A percentile compares a stretch with the other conserved stretches of the same genome.
These are phyloP conservation scores for Antarctomyces pellizariae DNA, from an alignment of 495 filamentous ascomycete genomes.

Conservation along the genomic window DNA sequence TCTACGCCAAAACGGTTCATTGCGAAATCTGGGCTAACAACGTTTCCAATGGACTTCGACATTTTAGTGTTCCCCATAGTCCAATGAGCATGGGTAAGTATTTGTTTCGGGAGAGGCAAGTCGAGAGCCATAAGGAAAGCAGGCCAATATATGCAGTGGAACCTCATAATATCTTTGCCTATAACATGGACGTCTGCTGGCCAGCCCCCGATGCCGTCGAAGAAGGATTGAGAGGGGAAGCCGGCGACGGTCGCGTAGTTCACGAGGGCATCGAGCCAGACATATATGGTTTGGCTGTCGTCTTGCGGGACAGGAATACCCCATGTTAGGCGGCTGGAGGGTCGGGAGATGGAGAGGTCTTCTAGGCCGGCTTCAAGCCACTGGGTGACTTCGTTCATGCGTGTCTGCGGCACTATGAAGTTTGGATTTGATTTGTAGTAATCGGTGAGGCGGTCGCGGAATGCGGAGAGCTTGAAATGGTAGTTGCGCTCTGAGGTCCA, in stretches of 20 bases:
- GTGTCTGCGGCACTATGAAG: constrained; percentile 42
- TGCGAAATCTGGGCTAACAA: constrained; percentile 85
- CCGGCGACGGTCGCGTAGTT: constrained; percentile 80
- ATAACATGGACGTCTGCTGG: constrained; percentile 81
- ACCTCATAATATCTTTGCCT: constrained; percentile 88
- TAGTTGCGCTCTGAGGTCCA: constrained; percentile 91
- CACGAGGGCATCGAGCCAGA: constrained; percentile 88
- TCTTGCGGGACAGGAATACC: constrained; percentile 80
- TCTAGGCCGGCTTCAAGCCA: constrained; percentile 46
- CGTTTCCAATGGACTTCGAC: constrained; percentile 87
- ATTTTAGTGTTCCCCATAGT: constrained; percentile 76
- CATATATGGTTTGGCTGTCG: constrained; percentile 75
- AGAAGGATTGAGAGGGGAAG: constrained; percentile 54
- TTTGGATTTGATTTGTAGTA: constrained; percentile 50
- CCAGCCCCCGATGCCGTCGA: constrained; percentile 38
- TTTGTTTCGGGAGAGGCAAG: constrained; percentile 55
- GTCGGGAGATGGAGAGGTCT: constrained; percentile 79
- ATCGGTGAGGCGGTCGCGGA: constrained; percentile 47
- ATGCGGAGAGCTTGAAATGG: constrained; percentile 73
- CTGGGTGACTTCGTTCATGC: constrained; percentile 44
- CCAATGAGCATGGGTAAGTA: constrained; percentile 88
- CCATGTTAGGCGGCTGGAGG: constrained; percentile 55
- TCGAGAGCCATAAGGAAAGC: constrained; percentile 80
- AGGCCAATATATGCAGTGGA: constrained; percentile 96
- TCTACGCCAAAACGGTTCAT: constrained; percentile 76